Evolutionary conservation across 495 filamentous ascomycete species (phyloP), one percentile per base, ranked within the genome.

Genomic region (Neurospora hispaniola): DNA sequence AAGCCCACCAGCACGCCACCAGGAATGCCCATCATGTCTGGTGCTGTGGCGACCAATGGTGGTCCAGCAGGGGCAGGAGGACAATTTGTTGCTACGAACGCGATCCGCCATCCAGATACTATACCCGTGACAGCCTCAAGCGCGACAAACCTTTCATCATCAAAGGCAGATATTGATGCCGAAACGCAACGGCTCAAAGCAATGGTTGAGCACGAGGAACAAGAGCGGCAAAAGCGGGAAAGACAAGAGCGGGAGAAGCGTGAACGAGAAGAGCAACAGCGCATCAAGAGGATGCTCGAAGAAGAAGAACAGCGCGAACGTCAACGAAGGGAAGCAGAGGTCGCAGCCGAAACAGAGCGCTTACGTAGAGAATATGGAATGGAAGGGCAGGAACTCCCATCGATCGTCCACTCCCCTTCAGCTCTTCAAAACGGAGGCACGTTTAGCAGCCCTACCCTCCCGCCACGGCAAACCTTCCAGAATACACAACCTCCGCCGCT

Each of bases 301-400:
- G 89, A 91, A 6, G 94, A 97, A 80, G 91, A 93, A 40, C 23
- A 62, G 11, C 88, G 89, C 43, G 89, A 90, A 41, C 86, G 85
- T 0, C 84, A 85, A n/a, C 82, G 85, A 39, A 88, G 88, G 39
- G 88, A 97, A 71, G 88, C 86, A 3, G 93, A 93, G 75, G 83
- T 98, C 16, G 91, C 92, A 31, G 89, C 89, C 72, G 96, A 98
- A 81, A 98, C 96, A 0, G 92, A 94, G 77, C 86, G 94, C 4
- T 80, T 99, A 11, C 86, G 90, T 62, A 87, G 87, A 74, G 74
- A 92, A 71, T 97, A 94, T 77, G 93, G 92, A 43, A 84, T 85
- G 71, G 77, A 80, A 66, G 84, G 84, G 0, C 84, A 86, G 75
- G 76, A 82, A 39, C 78, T 84, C 10, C 79, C 80, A 10, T 75